phyloP scores from a whole-genome alignment of 495 filamentous ascomycete genomes.

The Peziza echinospora region DNA sequence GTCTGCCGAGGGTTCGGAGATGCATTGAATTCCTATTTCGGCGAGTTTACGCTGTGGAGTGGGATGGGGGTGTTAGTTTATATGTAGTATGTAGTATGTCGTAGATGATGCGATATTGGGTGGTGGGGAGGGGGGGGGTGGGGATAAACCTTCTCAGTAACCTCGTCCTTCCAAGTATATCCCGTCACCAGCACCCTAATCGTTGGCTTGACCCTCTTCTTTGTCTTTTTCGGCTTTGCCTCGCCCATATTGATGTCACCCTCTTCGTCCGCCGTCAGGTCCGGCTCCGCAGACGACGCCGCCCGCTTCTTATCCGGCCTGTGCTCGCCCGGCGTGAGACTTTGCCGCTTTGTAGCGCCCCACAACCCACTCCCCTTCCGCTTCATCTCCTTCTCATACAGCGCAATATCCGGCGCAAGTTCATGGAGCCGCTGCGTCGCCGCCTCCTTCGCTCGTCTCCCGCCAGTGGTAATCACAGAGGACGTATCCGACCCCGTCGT shows the following conservation, averaged over 20 bases:
- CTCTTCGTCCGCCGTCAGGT: not conserved
- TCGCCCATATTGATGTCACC: constrained; percentile 4
- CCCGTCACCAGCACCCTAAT: constrained; percentile 16
- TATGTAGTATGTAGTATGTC: no score
- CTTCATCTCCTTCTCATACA: constrained; percentile 89
- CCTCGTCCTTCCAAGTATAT: constrained; percentile 17
- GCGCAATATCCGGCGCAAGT: constrained; percentile 56
- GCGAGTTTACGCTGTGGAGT: no score
- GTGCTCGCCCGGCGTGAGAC: constrained; percentile 25
- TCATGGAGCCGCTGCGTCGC: constrained; percentile 55
- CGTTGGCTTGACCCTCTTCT: constrained; percentile 11
- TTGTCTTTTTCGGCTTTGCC: constrained; percentile 9
- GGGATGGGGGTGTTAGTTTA: no score
- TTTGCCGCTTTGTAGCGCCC: constrained; percentile 37
- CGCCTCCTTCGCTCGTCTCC: constrained; percentile 68
- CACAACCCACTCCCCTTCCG: constrained; percentile 64
- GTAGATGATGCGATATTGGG: no score
- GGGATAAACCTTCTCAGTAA: not conserved
- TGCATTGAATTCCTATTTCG: constrained; percentile 63
- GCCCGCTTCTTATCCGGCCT: constrained; percentile 25
- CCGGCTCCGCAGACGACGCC: constrained; percentile 17
- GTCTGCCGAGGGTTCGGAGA: constrained; percentile 42
- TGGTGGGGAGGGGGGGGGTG: no score
- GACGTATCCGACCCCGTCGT: not conserved
- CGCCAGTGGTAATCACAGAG: constrained; percentile 20